Evolutionary conservation across 805 yeast genomes (phyloP), one percentile per base, ranked within the genome.

Genomic region (Cyberlindnera bimundalis): DNA sequence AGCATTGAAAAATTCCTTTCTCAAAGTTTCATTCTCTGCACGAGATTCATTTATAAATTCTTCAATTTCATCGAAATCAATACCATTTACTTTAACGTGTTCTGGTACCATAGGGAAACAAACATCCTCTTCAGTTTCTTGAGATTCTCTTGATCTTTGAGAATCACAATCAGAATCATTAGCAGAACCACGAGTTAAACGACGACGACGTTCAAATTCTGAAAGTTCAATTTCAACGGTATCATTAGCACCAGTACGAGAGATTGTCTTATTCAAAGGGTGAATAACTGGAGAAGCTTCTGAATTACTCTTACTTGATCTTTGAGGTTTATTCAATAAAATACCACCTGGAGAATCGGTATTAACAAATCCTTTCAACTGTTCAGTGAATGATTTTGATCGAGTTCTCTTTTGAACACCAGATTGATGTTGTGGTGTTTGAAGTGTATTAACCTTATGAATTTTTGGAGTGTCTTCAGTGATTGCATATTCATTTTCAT

Each of bases 41-140:
- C 79, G 65, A 51, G 78, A 81, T 40, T 77, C 83, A 39, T 70
- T 69, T 32, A 84, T 79, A 56, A 84, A 87, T 51, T 84, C 93
- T 43, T 87, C 96, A 50, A 91, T 75, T 56, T 89, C 97, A 55
- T 80, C 88, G 55, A 91, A 88, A 62, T 91, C 96, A 51, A 93
- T 86, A 14, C 96, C 96, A 45, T 79, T 80, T 31, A 76, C 67
- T 37, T 77, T 68, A 12, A 71, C 68, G 42, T 74, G 78, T 45
- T 82, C 83, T 4, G 85, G 80, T 36, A 79, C 67, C 87, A 88
- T 83, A 2, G 98, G 98, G 64, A 90, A 90, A 70, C 98, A 91
- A 33, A 91, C 99, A 73, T 91, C 98, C 59, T 88, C 96, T 56
- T 91, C 98, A 0, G 96, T 88, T 58, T 89, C 96, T 52, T 86